Evolutionary conservation across 352 stramenopile species (phyloP).

Genomic region (Globisporangium parvum): DNA sequence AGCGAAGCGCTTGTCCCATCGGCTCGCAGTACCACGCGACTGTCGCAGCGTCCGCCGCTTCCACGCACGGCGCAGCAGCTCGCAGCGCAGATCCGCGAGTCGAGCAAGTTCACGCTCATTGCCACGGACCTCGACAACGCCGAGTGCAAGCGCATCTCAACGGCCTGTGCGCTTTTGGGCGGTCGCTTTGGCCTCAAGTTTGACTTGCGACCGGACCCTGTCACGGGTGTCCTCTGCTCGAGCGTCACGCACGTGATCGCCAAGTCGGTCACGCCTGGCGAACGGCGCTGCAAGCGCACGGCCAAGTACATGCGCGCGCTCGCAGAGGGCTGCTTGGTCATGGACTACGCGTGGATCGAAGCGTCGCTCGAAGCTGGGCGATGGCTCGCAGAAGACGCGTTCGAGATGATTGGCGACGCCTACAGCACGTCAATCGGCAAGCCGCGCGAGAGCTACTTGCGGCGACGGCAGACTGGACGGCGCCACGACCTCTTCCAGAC

Average conservation of each 20-base stretch:
- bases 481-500: slow-evolving; percentile 73
- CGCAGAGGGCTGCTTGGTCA: slow-evolving; percentile 61
- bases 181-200: slow-evolving; percentile 73
- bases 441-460: slow-evolving; percentile 56
- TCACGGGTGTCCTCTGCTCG: slow-evolving; percentile 31
- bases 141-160: slow-evolving; percentile 45
- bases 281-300: slow-evolving; percentile 67
- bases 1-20: not conserved
- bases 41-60: slow-evolving; percentile 8
- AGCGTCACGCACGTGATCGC: slow-evolving; percentile 78
- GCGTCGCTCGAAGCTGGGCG: slow-evolving; percentile 48
- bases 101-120: slow-evolving; percentile 41
- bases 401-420: slow-evolving; percentile 76
- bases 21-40: too few relatives aligned
- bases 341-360: slow-evolving; percentile 75
- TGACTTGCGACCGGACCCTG: slow-evolving; percentile 45
- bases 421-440: slow-evolving; percentile 70
- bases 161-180: slow-evolving; percentile 53
- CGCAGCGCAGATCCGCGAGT: slow-evolving; percentile 4
- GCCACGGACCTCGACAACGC: slow-evolving; percentile 51
- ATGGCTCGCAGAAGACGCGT: slow-evolving; percentile 67
- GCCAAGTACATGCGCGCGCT: slow-evolving; percentile 85
- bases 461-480: slow-evolving; percentile 32
- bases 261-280: slow-evolving; percentile 30
- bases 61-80: slow-evolving; percentile 6